Percentiles rank a stretch among this genome's conserved stretches.
phyloP scores from a whole-genome alignment of 2,329 filamentous ascomycete genomes.

The Colletotrichum chrysophilum region DNA sequence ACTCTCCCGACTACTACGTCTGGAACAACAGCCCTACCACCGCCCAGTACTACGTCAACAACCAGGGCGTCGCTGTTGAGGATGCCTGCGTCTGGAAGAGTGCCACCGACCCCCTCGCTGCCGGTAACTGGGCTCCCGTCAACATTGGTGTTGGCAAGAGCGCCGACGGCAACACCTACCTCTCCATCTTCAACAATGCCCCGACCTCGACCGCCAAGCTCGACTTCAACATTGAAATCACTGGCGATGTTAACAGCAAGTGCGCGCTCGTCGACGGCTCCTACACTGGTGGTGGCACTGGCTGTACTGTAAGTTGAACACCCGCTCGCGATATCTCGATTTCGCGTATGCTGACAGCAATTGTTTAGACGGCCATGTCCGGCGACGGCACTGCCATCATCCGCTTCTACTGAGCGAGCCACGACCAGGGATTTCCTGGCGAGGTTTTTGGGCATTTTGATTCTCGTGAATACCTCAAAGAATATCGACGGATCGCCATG shows the following conservation, averaged over 20 bases:
- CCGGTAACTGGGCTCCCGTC: slow-evolving; percentile 87
- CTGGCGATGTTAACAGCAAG: slow-evolving; percentile 60
- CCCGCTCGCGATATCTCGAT: background rate
- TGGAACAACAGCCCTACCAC: slow-evolving; percentile 80
- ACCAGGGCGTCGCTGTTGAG: slow-evolving; percentile 67
- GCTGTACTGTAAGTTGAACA: slow-evolving; percentile 79
- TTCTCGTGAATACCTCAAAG: slow-evolving; percentile 26
- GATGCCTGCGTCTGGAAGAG: slow-evolving; percentile 79
- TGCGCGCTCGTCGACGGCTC: slow-evolving; percentile 72
- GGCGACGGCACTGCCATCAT: slow-evolving; percentile 46
- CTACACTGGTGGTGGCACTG: slow-evolving; percentile 64
- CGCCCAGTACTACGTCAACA: slow-evolving; percentile 97
- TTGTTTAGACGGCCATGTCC: slow-evolving; percentile 46
- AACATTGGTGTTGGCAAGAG: slow-evolving; percentile 83
- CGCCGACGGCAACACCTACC: slow-evolving; percentile 69
- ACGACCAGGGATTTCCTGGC: slow-evolving; percentile 25
- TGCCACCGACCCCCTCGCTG: slow-evolving; percentile 50
- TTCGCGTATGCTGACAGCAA: background rate
- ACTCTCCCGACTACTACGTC: slow-evolving; percentile 74
- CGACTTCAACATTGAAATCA: slow-evolving; percentile 80
- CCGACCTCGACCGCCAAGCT: slow-evolving; percentile 75
- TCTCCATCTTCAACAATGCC: slow-evolving; percentile 84
- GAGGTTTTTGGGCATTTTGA: slow-evolving; percentile 16
- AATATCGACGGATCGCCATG: slow-evolving; percentile 16
- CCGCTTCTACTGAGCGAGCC: slow-evolving; percentile 41